These are phyloP conservation scores for Solioccasus polychromus DNA, from an alignment of 768 basidiomycete species.

Conservation along the genomic window DNA sequence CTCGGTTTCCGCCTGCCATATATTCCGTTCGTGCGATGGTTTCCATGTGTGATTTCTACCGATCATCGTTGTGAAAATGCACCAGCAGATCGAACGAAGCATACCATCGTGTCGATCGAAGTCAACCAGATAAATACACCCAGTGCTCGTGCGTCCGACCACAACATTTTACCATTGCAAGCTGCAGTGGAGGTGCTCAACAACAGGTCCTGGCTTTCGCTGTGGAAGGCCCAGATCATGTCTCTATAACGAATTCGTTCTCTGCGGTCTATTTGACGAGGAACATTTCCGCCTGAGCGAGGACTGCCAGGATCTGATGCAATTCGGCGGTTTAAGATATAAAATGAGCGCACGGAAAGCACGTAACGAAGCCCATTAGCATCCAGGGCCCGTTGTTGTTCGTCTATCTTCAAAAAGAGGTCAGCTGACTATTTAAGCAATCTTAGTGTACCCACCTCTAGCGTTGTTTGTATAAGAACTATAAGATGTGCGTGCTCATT, in stretches of 20 bases:
- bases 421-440: neutral
- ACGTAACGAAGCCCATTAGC: conserved; percentile 91
- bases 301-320: conserved; percentile 49
- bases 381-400: conserved; percentile 88
- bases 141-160: conserved; percentile 83
- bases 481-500: conserved; percentile 83
- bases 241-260: conserved; percentile 89
- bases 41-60: conserved; percentile 79
- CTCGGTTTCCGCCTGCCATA: conserved; percentile 80
- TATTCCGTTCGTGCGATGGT: conserved; percentile 89
- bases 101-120: conserved; percentile 74
- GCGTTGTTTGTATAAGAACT: conserved; percentile 80
- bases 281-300: conserved; percentile 38
- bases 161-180: conserved; percentile 83
- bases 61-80: neutral
- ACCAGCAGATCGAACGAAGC: conserved; percentile 22
- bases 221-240: conserved; percentile 96
- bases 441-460: conserved; percentile 58
- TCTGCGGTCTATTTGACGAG: conserved; percentile 54
- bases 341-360: conserved; percentile 88
- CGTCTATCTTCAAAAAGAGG: conserved; percentile 61
- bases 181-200: conserved; percentile 65
- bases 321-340: conserved; percentile 70
- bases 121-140: conserved; percentile 89
- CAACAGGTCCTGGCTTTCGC: conserved; percentile 87